These are phyloP conservation scores for Rosa hybrid DNA, from an alignment of 331 rosid genomes.

Conservation along the genomic window DNA sequence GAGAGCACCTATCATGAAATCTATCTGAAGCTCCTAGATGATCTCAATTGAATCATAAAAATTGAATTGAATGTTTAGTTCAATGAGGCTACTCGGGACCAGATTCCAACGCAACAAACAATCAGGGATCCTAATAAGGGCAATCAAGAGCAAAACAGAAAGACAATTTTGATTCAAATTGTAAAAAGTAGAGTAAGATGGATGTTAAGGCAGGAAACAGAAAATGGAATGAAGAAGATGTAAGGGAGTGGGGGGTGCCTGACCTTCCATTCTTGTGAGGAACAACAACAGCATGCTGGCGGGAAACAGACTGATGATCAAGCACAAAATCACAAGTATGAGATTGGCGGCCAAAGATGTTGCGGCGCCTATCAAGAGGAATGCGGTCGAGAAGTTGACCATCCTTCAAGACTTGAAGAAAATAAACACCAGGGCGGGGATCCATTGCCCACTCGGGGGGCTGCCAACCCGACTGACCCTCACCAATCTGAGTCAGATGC, in stretches of 20 bases:
- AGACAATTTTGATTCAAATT: not conserved
- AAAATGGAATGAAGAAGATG: too few relatives aligned
- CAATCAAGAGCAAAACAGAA: not conserved
- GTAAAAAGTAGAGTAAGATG: not conserved
- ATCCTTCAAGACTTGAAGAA: constrained; percentile 84
- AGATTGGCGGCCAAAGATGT: constrained; percentile 82
- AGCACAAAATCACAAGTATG: constrained; percentile 90
- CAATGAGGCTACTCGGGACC: not conserved
- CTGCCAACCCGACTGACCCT: constrained; percentile 87
- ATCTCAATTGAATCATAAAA: not conserved
- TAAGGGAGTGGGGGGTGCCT: not conserved
- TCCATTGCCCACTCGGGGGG: constrained; percentile 98
- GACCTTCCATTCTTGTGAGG: constrained; percentile 98
- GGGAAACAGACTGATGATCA: constrained; percentile 95
- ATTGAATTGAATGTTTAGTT: not conserved
- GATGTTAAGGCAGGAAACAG: not conserved
- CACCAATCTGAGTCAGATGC: constrained; percentile 67
- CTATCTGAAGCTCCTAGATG: constrained; percentile 9
- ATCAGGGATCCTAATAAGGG: not conserved
- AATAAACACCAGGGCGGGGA: constrained; percentile 87
- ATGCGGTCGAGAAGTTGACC: constrained; percentile 77
- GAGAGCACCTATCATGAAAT: not conserved
- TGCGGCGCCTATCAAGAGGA: constrained; percentile 66
- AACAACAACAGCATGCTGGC: constrained; percentile 94
- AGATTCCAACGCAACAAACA: not conserved